Evolutionary conservation across 176 grass and related monocot genomes (phyloP), one percentile per base, ranked within the genome.

Genomic region (Bothriochloa decipiens): DNA sequence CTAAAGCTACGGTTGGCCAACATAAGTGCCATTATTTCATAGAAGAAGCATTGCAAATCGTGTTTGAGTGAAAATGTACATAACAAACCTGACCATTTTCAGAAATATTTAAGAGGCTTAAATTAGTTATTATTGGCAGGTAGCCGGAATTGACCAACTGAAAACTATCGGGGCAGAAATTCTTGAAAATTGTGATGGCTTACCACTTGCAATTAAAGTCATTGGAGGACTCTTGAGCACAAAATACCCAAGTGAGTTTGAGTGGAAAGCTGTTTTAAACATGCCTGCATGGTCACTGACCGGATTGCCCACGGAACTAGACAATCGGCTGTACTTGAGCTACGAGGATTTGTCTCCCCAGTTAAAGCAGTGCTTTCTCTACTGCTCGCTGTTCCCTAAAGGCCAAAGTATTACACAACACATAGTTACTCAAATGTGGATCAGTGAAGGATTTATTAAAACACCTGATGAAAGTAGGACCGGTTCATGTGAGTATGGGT

Each of bases 131-230:
- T 55, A 1, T 52, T 52, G 49, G 52, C 57, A 78, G 75, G 37
- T 63, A 8, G 20, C 0, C 0, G 70, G 23, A 46, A 62, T 66
- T 52, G 60, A 86, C 1, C 2, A 35, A 1, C 66, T 86, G 17
- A 86, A 72, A 63, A 39, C 43, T 14, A 12, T 62, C 2, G 83
- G 75, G 36, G 71, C 62, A 25, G 5, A 46, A 15, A 85, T 79
- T 46, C 22, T 79, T 4, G 13, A 13, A 12, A 60, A 60, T 11
- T 85, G 83, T 62, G 49, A 35, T 33, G 83, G 75, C 16, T 62
- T 85, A 46, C 75, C 83, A 18, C 75, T 85, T 46, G 83, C 83
- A 9, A 36, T 85, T 37, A 79, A 85, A 71, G 50, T 85, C 6
- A 47, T 65, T 8, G 53, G 75, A 77, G 75, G 76, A 0, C 39